These are phyloP conservation scores for Penicillium pancosmium DNA, from an alignment of 495 filamentous ascomycete genomes.

Conservation along the genomic window DNA sequence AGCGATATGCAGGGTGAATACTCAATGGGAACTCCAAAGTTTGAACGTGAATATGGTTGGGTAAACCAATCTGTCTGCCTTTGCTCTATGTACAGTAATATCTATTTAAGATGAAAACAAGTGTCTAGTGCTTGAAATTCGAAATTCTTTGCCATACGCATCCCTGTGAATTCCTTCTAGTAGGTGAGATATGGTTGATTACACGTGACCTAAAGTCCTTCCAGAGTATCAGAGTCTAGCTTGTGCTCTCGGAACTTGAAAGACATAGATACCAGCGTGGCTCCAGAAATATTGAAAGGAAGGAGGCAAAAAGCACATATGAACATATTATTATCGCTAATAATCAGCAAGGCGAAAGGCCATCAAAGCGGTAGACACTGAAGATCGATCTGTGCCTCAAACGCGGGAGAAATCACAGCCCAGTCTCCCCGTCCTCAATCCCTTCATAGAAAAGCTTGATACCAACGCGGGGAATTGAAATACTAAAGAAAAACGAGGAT, in stretches of 20 bases:
- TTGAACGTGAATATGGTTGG: not conserved
- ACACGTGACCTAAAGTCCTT: not conserved
- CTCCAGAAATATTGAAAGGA: not conserved
- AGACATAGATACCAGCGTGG: not conserved
- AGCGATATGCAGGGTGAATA: no score
- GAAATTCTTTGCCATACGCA: no score
- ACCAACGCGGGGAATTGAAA: not conserved
- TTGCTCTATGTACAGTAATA: not conserved
- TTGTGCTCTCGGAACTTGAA: not conserved
- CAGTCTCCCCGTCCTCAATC: not conserved
- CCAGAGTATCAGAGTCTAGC: not conserved
- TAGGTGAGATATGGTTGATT: no score
- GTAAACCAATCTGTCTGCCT: not conserved
- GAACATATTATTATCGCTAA: not conserved
- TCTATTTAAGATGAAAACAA: not conserved
- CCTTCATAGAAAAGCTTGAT: not conserved
- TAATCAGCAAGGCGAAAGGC: not conserved
- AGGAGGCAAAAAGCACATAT: not conserved
- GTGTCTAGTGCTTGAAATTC: not conserved
- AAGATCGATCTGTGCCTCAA: not conserved
- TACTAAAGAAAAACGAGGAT: slow-evolving; percentile 1
- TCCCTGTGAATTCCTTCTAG: no score
- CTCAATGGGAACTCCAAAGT: no score
- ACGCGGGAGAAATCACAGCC: not conserved
- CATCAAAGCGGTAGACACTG: not conserved